A percentile compares a stretch with the other conserved stretches of the same genome.
Conservation (phyloP, 2,329 filamentous ascomycete genomes). For the Monosporascus sp. region DNA sequence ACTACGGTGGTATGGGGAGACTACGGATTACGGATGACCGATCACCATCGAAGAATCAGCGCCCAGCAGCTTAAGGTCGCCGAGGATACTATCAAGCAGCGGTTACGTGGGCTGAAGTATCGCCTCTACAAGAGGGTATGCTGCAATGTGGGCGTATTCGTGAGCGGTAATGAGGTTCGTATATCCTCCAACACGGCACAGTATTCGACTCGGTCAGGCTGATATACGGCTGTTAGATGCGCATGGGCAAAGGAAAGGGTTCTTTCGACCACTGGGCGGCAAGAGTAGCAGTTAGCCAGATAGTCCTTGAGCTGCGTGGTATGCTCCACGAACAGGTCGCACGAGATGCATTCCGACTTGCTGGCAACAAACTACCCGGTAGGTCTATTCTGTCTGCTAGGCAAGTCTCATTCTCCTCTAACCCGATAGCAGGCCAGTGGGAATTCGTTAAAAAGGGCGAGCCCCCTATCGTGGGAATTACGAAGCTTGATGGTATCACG, state of each 20-base stretch:
- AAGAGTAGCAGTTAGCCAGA: conserved; percentile 81
- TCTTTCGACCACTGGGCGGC: conserved; percentile 95
- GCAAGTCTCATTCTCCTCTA: background rate
- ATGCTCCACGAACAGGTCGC: conserved; percentile 92
- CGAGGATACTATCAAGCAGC: conserved; percentile 86
- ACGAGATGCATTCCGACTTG: conserved; percentile 86
- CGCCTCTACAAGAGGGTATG: conserved; percentile 85
- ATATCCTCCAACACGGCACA: background rate
- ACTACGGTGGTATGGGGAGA: conserved; percentile 97
- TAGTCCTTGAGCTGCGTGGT: conserved; percentile 89
- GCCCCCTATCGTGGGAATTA: conserved; percentile 83
- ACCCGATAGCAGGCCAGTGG: conserved; percentile 57
- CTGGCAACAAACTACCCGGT: conserved; percentile 93
- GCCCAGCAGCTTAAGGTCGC: conserved; percentile 82
- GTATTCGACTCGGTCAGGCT: conserved; percentile 1
- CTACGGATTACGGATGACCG: conserved; percentile 87
- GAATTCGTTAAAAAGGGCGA: conserved; percentile 95
- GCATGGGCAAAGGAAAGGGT: conserved; percentile 99
- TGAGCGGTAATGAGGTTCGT: conserved; percentile 82
- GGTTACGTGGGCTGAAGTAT: conserved; percentile 87
- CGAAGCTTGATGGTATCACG: conserved; percentile 80
- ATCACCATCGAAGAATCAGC: conserved; percentile 87
- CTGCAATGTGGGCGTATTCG: conserved; percentile 92
- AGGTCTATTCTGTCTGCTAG: conserved; percentile 28
- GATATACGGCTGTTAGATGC: conserved; percentile 46